Evolutionary conservation across 1,284 basidiomycete genomes (phyloP), one percentile per base, ranked within the genome.

Genomic region (Exobasidium cylindrosporum): DNA sequence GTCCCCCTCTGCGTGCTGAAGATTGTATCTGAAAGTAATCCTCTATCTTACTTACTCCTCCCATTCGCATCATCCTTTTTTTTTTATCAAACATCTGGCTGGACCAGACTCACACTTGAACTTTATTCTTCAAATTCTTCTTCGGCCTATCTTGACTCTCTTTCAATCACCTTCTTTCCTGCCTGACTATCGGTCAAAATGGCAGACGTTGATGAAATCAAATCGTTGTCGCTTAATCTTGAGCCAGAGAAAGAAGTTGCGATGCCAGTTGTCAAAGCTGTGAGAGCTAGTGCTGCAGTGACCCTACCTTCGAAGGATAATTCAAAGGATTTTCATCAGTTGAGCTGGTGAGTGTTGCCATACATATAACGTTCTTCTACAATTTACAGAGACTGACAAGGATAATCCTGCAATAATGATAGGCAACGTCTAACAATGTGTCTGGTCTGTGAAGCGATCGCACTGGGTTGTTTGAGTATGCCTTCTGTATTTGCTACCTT

Each of bases 381-480:
- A 43, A n/a, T 10, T n/a, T 43, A 43, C 35, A 43, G 10, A 43
- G 35, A 43, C 35, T 43, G n/a, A 43, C n/a, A 10, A 43, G n/a
- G 14, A 31, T 3, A n/a, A 28, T 28, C 28, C 26, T 17, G 28
- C 14, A 53, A 53, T 4, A 67, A 72, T 43, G 67, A 66, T 28
- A 72, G 72, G 72, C 63, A 68, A 54, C 68, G 72, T 59, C 62
- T 74, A 17, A 57, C 58, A 3, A 63, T 71, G 58, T 71, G 72
- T 64, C 63, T 76, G 54, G 68, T 76, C 47, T 72, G 73, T 49
- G 73, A 76, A 57, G 73, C 73, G 35, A 72, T 76, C 21, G 73
- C 73, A 13, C 65, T 76, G 3, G 73, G 73, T 35, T 65, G 68
- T 13, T 65, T 76, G 11, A 67, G 65, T 21, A 66, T 70, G 29